These are phyloP conservation scores for Fraxinus excelsior DNA, from an alignment of 257 asterid genomes.

Conservation along the genomic window DNA sequence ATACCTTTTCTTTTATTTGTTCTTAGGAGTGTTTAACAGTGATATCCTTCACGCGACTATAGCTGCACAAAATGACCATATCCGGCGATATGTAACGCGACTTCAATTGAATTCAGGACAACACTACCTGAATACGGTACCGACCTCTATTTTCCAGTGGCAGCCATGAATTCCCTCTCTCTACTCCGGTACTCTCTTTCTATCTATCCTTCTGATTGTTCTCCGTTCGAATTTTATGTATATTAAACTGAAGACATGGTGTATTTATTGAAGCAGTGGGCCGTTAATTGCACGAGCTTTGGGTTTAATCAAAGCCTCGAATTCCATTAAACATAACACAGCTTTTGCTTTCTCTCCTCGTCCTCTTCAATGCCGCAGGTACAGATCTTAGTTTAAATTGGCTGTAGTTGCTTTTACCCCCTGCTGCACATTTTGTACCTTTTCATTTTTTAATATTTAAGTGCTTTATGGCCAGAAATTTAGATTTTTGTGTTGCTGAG, in stretches of 20 bases:
- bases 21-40: too few relatives aligned
- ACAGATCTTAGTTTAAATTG: background rate
- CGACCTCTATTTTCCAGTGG: conserved; percentile 25
- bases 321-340: conserved; percentile 27
- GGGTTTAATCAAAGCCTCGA: conserved; percentile 44
- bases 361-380: conserved; percentile 59
- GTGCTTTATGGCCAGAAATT: too few relatives aligned
- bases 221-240: background rate
- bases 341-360: conserved; percentile 32
- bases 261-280: conserved; percentile 47
- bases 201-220: background rate
- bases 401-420: conserved; percentile 10
- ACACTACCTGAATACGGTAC: background rate
- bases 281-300: conserved; percentile 42
- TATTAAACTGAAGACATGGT: conserved; percentile 12
- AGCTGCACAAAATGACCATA: background rate
- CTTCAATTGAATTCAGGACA: background rate
- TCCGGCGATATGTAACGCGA: background rate
- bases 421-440: conserved; percentile 1
- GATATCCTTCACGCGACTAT: background rate
- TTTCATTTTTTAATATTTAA: too few relatives aligned
- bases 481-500: too few relatives aligned
- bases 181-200: background rate
- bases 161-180: conserved; percentile 48
- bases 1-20: too few relatives aligned